Base-by-base conservation (phyloP, 1,139 yeast genomes). In the Arxiozyma heterogenica region DNA sequence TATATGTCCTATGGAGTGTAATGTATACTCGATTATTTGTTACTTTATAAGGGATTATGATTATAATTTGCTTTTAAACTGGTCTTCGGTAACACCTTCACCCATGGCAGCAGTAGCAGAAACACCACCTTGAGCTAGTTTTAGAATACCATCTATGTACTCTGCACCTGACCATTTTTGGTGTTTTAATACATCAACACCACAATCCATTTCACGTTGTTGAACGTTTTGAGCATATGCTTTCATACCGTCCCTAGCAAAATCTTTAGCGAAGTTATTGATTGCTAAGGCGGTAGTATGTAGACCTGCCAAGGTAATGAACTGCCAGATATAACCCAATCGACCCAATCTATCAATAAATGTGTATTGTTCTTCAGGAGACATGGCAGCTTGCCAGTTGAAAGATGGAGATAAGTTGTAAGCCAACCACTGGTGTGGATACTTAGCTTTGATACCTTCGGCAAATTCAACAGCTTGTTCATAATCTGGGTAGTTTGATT, bases 121-220 rank as follows among this genome's bases (percentile, higher is more conserved):
- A 57, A 91, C 87, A 75, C 98, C 98, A 67, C 98, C 98, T 57
- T 94, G 84, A 50, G 90, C 94, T 76, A 90, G 79, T 73, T 84
- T 89, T 73, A 91, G 83, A 66, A 91, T 78, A 58, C 89, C 86
- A 73, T 91, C 98, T 70, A 93, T 86, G 77, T 90, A 93, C 73
- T 88, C 96, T 45, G 98, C 98, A 70, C 98, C 98, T 51, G 97
- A 89, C 98, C 98, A 91, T 74, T 91, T 89, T 75, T 91, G 98
- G 75, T 91, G 98, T 79, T 90, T 91, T 61, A 91, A 95, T 57
- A 91, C 96, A 73, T 91, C 98, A 61, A 90, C 96, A 62, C 90
- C 94, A 60, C 78, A 78, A 67, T 84, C 89, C 71, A 91, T 87
- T 76, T 91, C 98, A 58, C 84, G 87, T 62, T 84, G 82, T 76